phyloP scores from a whole-genome alignment of 139 green algal genomes.

The Ostreobium quekettii region DNA sequence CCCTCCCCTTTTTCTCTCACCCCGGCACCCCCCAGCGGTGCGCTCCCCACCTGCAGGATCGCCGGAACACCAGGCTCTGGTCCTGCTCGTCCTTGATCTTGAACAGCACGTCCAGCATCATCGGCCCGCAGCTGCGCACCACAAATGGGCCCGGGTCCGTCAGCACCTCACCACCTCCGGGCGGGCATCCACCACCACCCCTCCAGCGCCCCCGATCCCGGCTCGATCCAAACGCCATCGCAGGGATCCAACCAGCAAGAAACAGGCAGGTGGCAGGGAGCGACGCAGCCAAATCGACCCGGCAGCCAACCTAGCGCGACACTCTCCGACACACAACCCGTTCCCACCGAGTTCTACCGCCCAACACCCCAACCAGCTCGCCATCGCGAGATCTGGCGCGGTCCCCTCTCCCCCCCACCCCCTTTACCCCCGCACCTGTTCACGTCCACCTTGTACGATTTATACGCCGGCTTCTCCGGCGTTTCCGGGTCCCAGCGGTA shows the following conservation, averaged over 20 bases:
- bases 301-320: background rate
- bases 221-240: background rate
- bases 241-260: background rate
- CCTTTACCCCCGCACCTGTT: conserved; percentile 50
- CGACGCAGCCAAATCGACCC: background rate
- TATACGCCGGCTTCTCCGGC: conserved; percentile 67
- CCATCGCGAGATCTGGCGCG: background rate
- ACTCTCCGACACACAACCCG: background rate
- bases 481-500: conserved; percentile 90
- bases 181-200: background rate
- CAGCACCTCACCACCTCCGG: background rate
- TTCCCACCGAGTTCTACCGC: no score
- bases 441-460: conserved; percentile 89
- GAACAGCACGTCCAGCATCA: conserved; percentile 98
- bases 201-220: background rate
- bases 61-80: conserved; percentile 71
- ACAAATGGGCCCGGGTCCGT: background rate
- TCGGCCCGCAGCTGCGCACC: conserved; percentile 75
- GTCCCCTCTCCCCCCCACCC: background rate
- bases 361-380: no score
- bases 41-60: conserved; percentile 81
- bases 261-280: background rate
- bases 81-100: conserved; percentile 99
- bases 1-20: background rate
- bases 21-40: no score